Evolutionary conservation across 768 basidiomycete species (phyloP), one percentile per base, ranked within the genome.

Genomic region (Mycena albidolilacea): DNA sequence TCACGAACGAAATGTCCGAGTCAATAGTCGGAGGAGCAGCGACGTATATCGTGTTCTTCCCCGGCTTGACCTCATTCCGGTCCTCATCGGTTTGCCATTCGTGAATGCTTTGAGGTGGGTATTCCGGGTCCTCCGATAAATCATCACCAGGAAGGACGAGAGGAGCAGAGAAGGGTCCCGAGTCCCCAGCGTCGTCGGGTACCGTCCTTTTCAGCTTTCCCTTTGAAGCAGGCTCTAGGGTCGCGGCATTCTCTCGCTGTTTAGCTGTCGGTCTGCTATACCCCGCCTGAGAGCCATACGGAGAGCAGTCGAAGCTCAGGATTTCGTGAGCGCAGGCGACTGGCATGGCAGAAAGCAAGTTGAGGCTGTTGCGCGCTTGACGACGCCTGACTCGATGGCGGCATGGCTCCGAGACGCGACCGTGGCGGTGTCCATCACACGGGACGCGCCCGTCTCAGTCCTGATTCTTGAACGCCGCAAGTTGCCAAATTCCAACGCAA

Each of bases 101-200:
- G 17, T 79, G 76, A 3, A 84, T 43, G 67, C 81, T 81, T 64
- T 84, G 84, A 11, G 79, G 75, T 21, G 84, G 84, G 64, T 78
- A 83, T 30, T 77, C 73, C 23, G 83, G 82, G 70, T 84, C 83
- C 38, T 80, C 71, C 3, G 81, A 69, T 17, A 84, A 76, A 35
- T 84, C 82, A 67, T 85, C 82, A 7, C 77, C 77, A 7, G 83
- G 83, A 6, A 84, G 78, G 17, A 84, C 44, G 14, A 85, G 76
- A 0, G 82, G 82, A 2, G 78, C 80, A 64, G 80, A 82, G 70
- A 83, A 84, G 10, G 76, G 30, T 3, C 74, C 63, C n/a, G 70
- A 39, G 38, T 66, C 23, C 35, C 19, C 64, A 46, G 43, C 64
- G 37, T 68, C 67, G 35, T 35, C 35, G 46, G 72, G 61, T 48